phyloP scores from a whole-genome alignment of 306 rosid species.

The Castanopsis chinensis region DNA sequence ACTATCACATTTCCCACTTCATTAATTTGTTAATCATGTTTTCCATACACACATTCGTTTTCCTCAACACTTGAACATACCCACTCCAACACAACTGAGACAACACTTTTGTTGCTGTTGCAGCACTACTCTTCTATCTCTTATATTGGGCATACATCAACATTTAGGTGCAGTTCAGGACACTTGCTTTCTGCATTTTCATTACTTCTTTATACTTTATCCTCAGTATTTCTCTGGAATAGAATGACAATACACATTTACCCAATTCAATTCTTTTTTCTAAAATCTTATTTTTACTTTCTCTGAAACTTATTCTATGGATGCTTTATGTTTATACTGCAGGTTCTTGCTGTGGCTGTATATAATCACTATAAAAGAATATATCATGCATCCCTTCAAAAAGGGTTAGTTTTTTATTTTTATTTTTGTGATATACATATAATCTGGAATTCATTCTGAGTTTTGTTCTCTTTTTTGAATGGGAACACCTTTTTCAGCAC shows the following conservation, averaged over 20 bases:
- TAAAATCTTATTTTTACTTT: background rate
- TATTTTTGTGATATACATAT: too few relatives aligned
- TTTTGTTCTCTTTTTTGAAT: background rate
- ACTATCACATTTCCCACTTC: background rate
- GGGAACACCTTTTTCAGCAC: background rate
- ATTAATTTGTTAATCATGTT: background rate
- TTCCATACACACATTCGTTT: background rate
- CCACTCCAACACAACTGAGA: background rate
- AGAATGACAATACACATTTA: background rate
- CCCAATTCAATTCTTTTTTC: background rate
- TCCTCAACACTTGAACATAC: background rate
- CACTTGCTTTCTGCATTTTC: background rate
- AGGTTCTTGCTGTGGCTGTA: conserved; percentile 98
- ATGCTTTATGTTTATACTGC: conserved; percentile 38
- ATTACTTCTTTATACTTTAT: background rate
- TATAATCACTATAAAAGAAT: conserved; percentile 97
- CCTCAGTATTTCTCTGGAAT: background rate
- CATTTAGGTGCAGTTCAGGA: background rate
- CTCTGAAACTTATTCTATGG: conserved; percentile 18
- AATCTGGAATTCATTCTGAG: conserved; percentile 2
- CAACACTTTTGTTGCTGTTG: background rate
- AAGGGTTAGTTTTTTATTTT: conserved; percentile 61
- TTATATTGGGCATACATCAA: background rate
- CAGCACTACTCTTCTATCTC: background rate
- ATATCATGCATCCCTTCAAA: conserved; percentile 61